Evolutionary conservation across 164 flowering plant species (phyloP).

Genomic region (Aristolochia californica): DNA sequence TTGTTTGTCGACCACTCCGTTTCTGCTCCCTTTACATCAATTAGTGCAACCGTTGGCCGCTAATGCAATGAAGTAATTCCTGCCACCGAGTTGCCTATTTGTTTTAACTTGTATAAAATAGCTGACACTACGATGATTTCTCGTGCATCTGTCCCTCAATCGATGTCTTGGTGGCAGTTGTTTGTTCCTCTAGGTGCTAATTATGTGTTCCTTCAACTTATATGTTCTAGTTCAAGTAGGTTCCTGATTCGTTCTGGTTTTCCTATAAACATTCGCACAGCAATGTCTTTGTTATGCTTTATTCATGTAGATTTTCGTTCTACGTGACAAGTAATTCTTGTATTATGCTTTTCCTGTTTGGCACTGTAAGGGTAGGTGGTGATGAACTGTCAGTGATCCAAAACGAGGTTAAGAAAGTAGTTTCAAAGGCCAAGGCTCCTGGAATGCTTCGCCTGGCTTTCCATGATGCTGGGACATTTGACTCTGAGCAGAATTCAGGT

Average conservation of each 20-base stretch:
- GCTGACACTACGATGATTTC: too few species aligned
- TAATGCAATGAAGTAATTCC: not conserved
- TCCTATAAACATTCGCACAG: too few species aligned
- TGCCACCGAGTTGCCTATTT: not conserved
- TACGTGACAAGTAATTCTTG: not conserved
- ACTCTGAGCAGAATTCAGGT: conserved; percentile 63
- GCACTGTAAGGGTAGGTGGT: conserved; percentile 21
- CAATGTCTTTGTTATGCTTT: too few species aligned
- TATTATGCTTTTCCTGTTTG: conserved; percentile 1
- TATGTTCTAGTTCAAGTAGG: too few species aligned
- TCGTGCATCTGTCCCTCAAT: too few species aligned
- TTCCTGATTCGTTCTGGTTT: too few species aligned
- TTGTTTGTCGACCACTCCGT: not conserved
- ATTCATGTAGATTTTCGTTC: too few species aligned
- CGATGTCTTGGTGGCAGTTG: too few species aligned
- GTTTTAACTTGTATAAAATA: too few species aligned
- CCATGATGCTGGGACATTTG: conserved; percentile 95
- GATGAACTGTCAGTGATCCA: conserved; percentile 24
- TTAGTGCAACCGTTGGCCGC: not conserved
- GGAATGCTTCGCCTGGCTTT: conserved; percentile 88
- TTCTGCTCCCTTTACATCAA: not conserved
- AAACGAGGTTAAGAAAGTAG: conserved; percentile 51
- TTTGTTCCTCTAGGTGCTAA: too few species aligned
- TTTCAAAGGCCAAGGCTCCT: conserved; percentile 73
- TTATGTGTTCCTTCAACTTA: too few species aligned